Evolutionary conservation across 225 moss, liverwort and hornwort species (phyloP).

Genomic region (Bryum argenteum): DNA sequence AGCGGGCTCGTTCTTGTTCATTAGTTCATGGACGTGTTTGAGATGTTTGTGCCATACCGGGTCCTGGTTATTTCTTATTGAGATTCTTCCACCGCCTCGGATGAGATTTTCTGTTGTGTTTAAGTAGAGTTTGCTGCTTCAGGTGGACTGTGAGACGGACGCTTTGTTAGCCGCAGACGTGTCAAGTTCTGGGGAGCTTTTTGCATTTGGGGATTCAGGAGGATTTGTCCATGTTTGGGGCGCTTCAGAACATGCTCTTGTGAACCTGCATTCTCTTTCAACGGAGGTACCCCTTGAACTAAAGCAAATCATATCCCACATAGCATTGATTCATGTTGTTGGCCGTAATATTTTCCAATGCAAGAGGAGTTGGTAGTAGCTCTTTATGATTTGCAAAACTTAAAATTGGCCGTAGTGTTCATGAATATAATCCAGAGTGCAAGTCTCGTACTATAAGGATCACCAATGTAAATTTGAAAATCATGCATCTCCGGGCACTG

Average conservation of each 20-base stretch:
- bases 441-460: constrained; percentile 35
- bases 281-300: constrained; percentile 56
- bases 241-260: constrained; percentile 62
- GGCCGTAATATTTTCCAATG: constrained; percentile 25
- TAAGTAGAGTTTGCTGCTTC: constrained; percentile 34
- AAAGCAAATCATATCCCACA: constrained; percentile 19
- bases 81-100: neutral
- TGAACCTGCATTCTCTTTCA: constrained; percentile 65
- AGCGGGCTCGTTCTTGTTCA: constrained; percentile 12
- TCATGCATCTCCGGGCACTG: constrained; percentile 52
- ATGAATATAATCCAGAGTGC: constrained; percentile 33
- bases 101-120: constrained; percentile 8
- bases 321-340: constrained; percentile 26
- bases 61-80: neutral
- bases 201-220: constrained; percentile 73
- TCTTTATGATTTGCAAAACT: constrained; percentile 35
- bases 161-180: constrained; percentile 66
- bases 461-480: constrained; percentile 38
- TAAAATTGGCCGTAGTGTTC: constrained; percentile 31
- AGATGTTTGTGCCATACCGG: constrained; percentile 6
- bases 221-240: constrained; percentile 70
- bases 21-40: neutral
- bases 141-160: constrained; percentile 70
- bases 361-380: constrained; percentile 30
- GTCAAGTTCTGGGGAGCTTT: constrained; percentile 74